phyloP scores from a whole-genome alignment of 345 rosid genomes.

The rapeseed (Brassica napus) region Da-Ae NC_063435.1:6324501-6325000 shows the following conservation, averaged over 20 bases:
- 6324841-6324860: slow-evolving; percentile 62
- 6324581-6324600: slow-evolving; percentile 54
- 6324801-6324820: slow-evolving; percentile 75
- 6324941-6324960: no score
- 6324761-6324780: slow-evolving; percentile 55
- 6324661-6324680: slow-evolving; percentile 65
- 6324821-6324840: slow-evolving; percentile 59
- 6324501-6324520: slow-evolving; percentile 67
- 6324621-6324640: slow-evolving; percentile 70
- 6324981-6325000: no score
- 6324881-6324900: not conserved
- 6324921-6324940: no score
- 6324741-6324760: slow-evolving; percentile 79
- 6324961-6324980: no score
- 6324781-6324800: slow-evolving; percentile 70
- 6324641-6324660: slow-evolving; percentile 72
- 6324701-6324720: slow-evolving; percentile 89
- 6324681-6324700: slow-evolving; percentile 80
- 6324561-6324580: slow-evolving; percentile 70
- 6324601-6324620: slow-evolving; percentile 64
- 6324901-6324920: not conserved
- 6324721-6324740: slow-evolving; percentile 70
- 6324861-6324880: slow-evolving; percentile 48
- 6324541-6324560: slow-evolving; percentile 71
- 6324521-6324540: slow-evolving; percentile 85